Evolutionary conservation across 768 basidiomycete genomes (phyloP).

Genomic region (Terana coerulea): DNA sequence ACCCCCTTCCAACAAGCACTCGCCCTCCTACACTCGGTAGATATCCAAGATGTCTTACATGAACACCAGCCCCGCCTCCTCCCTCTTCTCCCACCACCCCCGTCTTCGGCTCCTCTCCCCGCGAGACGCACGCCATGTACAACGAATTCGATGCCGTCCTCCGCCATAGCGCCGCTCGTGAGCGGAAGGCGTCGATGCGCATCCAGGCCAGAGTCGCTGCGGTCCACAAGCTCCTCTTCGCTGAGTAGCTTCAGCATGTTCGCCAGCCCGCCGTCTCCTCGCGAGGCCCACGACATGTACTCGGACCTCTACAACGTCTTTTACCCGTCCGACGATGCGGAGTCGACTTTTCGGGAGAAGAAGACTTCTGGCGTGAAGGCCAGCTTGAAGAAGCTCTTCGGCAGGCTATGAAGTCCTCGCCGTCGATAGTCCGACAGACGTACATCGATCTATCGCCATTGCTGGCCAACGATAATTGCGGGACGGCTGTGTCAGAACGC

Average conservation of each 20-base stretch:
- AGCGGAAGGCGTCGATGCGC: not conserved
- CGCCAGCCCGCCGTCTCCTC: not conserved
- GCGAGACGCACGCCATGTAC: not conserved
- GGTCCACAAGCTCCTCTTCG: not conserved
- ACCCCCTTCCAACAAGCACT: no score
- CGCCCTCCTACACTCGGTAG: no score
- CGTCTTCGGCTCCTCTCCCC: not conserved
- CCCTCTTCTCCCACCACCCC: not conserved
- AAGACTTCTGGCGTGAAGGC: constrained; percentile 1
- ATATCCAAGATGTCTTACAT: not conserved
- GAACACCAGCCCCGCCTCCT: not conserved
- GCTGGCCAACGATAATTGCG: not conserved
- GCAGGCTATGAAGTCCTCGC: not conserved
- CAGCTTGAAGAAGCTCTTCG: constrained; percentile 12
- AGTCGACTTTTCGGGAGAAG: not conserved
- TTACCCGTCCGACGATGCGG: not conserved
- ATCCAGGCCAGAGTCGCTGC: not conserved
- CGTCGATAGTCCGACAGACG: not conserved
- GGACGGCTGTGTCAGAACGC: not conserved
- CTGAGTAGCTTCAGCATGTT: constrained; percentile 4
- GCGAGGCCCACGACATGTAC: constrained; percentile 3
- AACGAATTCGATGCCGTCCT: not conserved
- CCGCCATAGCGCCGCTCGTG: not conserved
- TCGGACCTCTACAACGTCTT: not conserved
- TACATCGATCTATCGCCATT: not conserved